Base-by-base conservation (phyloP, 2,329 filamentous ascomycete species). In the Macrophomina pseudophaseolina region DNA sequence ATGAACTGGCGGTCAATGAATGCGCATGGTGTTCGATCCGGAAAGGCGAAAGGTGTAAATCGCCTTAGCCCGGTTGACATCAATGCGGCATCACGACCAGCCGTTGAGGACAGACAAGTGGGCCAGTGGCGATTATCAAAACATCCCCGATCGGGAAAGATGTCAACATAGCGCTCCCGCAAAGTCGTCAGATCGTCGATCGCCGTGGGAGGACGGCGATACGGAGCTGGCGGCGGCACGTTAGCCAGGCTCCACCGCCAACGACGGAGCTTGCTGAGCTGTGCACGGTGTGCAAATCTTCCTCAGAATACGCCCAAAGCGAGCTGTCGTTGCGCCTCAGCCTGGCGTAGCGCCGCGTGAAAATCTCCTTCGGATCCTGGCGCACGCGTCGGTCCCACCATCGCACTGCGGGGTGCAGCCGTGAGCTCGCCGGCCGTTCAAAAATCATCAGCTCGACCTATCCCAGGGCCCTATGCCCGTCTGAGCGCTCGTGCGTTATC, bases 81-180 rank as follows among this genome's bases (percentile, higher is more conserved):
- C 42, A 44, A 44, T 44, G 11, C 42, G 16, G 42, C 42, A 44
- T 38, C 32, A 32, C 33, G 58, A 28, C 33, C 40, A 30, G 46
- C 30, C 16, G 46, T 49, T 62, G 40, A 60, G 16, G 56, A 32
- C 38, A 48, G 56, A 42, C n/a, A 12, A 38, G 58, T 62, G 44
- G 58, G 58, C 32, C 58, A 14, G 58, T 62, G 58, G 58, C 58
- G 44, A 62, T 28, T n/a, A 62, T 62, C 58, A 62, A 32, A 49
- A 49, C 44, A 62, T 23, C 16, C 58, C 54, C 28, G 4, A 38
- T 62, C 32, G 11, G 44, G 42, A 23, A 38, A 23, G 16, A 18
- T 62, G 42, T 14, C 46, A 62, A 62, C 58, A 49, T 38, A 32
- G 42, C 33, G 42, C 18, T 62, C 44, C 56, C 23, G 42, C 56